A percentile compares a stretch with the other conserved stretches of the same genome.
phyloP scores from a whole-genome alignment of 1,139 yeast genomes.

The Meyerozyma sp. region DNA sequence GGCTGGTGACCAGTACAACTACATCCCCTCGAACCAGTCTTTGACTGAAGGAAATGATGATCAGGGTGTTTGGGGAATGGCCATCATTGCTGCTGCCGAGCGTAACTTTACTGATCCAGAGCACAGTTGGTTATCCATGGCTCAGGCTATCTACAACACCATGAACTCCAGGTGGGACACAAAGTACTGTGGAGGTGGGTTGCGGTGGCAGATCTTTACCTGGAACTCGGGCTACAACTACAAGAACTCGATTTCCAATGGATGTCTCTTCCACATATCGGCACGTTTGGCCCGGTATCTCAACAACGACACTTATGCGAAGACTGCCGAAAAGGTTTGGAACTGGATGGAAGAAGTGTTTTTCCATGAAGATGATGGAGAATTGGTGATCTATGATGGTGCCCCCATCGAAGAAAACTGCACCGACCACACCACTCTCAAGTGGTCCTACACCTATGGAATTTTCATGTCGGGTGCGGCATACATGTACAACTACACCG shows the following conservation, averaged over 20 bases:
- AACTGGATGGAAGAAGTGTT: slow-evolving; percentile 74
- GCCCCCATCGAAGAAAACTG: slow-evolving; percentile 63
- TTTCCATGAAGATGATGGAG: slow-evolving; percentile 36
- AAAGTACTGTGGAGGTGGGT: slow-evolving; percentile 73
- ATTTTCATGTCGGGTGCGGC: slow-evolving; percentile 78
- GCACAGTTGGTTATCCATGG: slow-evolving; percentile 68
- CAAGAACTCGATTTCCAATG: slow-evolving; percentile 86
- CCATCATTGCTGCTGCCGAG: slow-evolving; percentile 58
- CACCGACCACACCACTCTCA: slow-evolving; percentile 47
- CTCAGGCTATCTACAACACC: slow-evolving; percentile 82
- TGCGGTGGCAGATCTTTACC: slow-evolving; percentile 93
- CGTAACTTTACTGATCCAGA: slow-evolving; percentile 50
- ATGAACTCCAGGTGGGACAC: slow-evolving; percentile 88
- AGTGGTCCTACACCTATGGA: slow-evolving; percentile 91
- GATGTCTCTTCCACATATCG: slow-evolving; percentile 82
- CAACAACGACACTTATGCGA: slow-evolving; percentile 63
- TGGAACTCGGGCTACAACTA: slow-evolving; percentile 95
- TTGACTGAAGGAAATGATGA: slow-evolving; percentile 69
- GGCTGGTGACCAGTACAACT: slow-evolving; percentile 48
- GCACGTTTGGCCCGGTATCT: slow-evolving; percentile 86
- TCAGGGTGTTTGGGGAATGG: slow-evolving; percentile 67
- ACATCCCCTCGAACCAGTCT: slow-evolving; percentile 55
- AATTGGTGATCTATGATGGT: slow-evolving; percentile 67
- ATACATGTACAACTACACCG: slow-evolving; percentile 70
- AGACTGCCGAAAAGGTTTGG: slow-evolving; percentile 75